Evolutionary conservation across 139 green algal species (phyloP), one percentile per base, ranked within the genome.

Genomic region (Closterium sp.): DNA sequence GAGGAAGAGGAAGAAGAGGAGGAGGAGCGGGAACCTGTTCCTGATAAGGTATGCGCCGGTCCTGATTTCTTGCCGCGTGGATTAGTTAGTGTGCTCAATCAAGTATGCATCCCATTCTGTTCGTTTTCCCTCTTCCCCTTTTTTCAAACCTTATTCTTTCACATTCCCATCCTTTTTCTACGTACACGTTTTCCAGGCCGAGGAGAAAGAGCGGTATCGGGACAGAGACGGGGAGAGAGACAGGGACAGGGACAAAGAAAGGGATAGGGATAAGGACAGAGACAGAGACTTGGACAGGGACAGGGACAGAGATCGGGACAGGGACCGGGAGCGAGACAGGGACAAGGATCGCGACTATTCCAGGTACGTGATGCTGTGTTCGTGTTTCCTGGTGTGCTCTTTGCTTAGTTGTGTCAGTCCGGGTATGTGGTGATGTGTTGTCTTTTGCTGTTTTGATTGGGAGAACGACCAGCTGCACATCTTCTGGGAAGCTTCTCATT

Each of bases 1-100:
- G 92, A 93, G 84, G 85, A 88, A n/a, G 92, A 89, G 31, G 43
- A 86, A 32, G 92, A 93, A 83, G 90, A 93, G 90, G 90, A 87
- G 43, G 92, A 36, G 88, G 87, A 85, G 32, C 69, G 28, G 23
- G 64, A 88, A 31, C 8, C 34, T 28, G 88, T 28, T 16, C 2
- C 33, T 35, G 64, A 31, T 32, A 85, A 85, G n/a, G 76, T 66
- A 66, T 66, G 38, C 12, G 38, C 38, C 4, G 16, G 12, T 76
- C 12, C 38, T 66, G 16, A 23, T 66, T 10, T 66, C 38, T 10
- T 19, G 4, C 21, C 21, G 38, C n/a, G n/a, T n/a, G n/a, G n/a
- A n/a, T n/a, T n/a, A n/a, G n/a, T n/a, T n/a, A n/a, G n/a, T n/a
- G n/a, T n/a, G n/a, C n/a, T n/a, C n/a, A n/a, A n/a, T n/a, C n/a